phyloP scores from a whole-genome alignment of 2,329 filamentous ascomycete genomes.

The Hypoxylon sp. region DNA sequence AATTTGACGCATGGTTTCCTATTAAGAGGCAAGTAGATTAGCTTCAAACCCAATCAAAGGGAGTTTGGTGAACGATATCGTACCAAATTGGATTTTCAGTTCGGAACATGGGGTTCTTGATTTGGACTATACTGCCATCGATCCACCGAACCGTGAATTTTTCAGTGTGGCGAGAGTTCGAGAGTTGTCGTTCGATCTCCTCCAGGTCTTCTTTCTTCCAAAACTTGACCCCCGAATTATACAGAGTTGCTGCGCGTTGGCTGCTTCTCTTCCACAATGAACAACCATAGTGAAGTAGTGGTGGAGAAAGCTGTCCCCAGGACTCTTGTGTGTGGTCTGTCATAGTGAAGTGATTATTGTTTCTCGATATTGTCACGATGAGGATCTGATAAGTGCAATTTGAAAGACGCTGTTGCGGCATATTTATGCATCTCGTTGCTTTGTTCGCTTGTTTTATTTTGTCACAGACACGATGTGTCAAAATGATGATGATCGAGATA shows the following conservation, averaged over 20 bases:
- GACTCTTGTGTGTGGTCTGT: neutral
- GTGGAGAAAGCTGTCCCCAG: neutral
- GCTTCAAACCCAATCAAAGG: neutral
- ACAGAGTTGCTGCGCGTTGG: neutral
- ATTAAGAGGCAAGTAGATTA: neutral
- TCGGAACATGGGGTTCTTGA: neutral
- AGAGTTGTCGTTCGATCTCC: neutral
- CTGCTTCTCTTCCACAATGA: neutral
- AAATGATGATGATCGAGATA: neutral
- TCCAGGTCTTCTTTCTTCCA: neutral
- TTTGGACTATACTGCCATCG: neutral
- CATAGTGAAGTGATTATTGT: neutral
- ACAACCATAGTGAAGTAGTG: conserved; percentile 9
- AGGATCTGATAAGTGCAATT: neutral
- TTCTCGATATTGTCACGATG: neutral
- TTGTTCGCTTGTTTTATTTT: neutral
- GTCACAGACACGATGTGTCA: neutral
- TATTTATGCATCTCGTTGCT: neutral
- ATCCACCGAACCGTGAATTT: neutral
- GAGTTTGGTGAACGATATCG: neutral
- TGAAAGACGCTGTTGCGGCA: neutral
- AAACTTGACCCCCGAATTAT: neutral
- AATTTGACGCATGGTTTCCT: neutral
- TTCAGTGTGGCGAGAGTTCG: neutral
- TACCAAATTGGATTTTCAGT: neutral